A percentile compares a stretch with the other conserved stretches of the same genome.
Conservation (phyloP, 1,284 basidiomycete species). For the Xerocomus minutiporus region DNA sequence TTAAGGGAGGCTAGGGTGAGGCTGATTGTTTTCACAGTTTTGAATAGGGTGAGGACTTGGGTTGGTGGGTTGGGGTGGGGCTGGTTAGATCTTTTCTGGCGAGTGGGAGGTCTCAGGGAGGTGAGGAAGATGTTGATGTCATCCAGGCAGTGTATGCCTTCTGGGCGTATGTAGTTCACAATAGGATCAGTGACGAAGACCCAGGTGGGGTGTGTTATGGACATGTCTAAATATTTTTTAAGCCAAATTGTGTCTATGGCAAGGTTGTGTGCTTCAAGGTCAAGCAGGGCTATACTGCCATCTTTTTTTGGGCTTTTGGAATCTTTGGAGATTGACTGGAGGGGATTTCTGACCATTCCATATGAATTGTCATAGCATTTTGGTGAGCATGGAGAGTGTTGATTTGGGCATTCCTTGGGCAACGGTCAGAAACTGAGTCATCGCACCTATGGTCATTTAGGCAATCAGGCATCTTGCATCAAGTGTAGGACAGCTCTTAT, state of each 20-base stretch:
- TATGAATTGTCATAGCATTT: background rate
- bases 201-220: background rate
- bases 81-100: no score
- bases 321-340: background rate
- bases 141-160: background rate
- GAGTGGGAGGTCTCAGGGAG: no score
- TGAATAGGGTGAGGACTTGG: no score
- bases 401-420: conserved; percentile 25
- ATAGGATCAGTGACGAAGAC: background rate
- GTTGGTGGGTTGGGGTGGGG: no score
- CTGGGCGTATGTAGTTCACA: background rate
- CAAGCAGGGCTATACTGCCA: background rate
- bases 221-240: background rate
- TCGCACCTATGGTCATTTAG: conserved; percentile 1
- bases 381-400: background rate
- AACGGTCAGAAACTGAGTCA: conserved; percentile 17
- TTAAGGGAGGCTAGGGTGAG: background rate
- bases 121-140: no score
- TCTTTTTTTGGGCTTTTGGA: background rate
- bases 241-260: background rate
- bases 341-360: background rate
- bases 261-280: background rate
- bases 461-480: conserved; percentile 1
- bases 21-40: background rate
- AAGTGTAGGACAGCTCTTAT: background rate